Conservation (phyloP, 495 filamentous ascomycete genomes). For the Hypoxylon intermedium region DNA sequence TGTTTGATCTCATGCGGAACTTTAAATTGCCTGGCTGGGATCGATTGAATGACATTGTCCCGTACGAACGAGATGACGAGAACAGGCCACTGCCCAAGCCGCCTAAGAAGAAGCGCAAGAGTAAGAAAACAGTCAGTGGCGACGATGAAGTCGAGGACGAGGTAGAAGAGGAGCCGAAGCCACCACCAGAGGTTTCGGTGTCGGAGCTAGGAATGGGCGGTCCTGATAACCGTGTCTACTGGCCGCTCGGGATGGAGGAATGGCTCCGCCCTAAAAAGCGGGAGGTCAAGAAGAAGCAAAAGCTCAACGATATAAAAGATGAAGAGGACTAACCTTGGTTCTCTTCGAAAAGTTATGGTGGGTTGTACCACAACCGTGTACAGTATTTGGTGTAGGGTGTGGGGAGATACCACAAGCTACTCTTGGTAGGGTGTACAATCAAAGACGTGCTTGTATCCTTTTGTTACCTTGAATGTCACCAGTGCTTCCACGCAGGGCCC, state of each 20-base stretch:
- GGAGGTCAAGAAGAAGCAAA: slow-evolving; percentile 65
- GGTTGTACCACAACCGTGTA: neutral
- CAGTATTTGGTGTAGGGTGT: too few relatives aligned
- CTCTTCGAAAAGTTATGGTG: too few relatives aligned
- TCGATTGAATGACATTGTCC: slow-evolving; percentile 76
- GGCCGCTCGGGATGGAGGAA: slow-evolving; percentile 87
- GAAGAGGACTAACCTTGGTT: slow-evolving; percentile 25
- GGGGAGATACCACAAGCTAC: slow-evolving; percentile 8
- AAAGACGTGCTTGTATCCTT: too few relatives aligned
- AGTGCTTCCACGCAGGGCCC: too few relatives aligned
- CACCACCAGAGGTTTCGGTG: slow-evolving; percentile 58
- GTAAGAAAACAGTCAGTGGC: slow-evolving; percentile 53
- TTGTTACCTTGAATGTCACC: too few relatives aligned
- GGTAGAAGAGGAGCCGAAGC: slow-evolving; percentile 48
- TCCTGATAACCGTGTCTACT: slow-evolving; percentile 84
- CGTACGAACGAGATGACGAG: slow-evolving; percentile 78
- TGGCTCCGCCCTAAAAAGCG: slow-evolving; percentile 85
- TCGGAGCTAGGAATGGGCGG: slow-evolving; percentile 90
- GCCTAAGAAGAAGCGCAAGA: slow-evolving; percentile 58
- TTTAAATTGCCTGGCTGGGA: slow-evolving; percentile 83
- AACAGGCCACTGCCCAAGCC: slow-evolving; percentile 64
- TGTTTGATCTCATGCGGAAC: slow-evolving; percentile 89
- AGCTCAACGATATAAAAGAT: slow-evolving; percentile 24
- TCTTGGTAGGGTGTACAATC: slow-evolving; percentile 3
- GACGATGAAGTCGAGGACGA: slow-evolving; percentile 54